phyloP scores from a whole-genome alignment of 495 filamentous ascomycete species.

The Lasiosphaeria miniovina region DNA sequence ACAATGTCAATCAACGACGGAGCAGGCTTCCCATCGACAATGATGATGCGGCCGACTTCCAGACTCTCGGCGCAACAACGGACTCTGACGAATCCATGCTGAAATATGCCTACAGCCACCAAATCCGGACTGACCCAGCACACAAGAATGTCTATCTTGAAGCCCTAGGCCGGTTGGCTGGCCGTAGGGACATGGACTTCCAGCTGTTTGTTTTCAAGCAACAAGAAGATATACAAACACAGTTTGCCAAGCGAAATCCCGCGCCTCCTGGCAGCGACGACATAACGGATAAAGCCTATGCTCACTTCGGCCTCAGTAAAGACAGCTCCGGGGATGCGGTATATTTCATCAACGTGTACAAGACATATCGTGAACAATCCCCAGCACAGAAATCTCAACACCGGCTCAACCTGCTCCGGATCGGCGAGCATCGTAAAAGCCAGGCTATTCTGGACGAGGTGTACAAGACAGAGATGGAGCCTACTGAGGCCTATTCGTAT shows the following conservation, averaged over 20 bases:
- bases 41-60: conserved; percentile 11
- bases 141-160: conserved; percentile 15
- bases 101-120: conserved; percentile 27
- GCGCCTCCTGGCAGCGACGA: not conserved
- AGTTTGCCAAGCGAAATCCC: not conserved
- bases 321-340: conserved; percentile 1
- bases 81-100: conserved; percentile 24
- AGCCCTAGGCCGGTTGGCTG: conserved; percentile 22
- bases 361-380: conserved; percentile 18
- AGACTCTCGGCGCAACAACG: conserved; percentile 19
- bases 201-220: conserved; percentile 25
- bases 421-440: conserved; percentile 21
- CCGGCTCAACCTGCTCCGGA: conserved; percentile 22
- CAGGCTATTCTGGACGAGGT: conserved; percentile 18
- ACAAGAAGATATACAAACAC: conserved; percentile 9
- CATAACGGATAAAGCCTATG: conserved; percentile 17
- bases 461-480: conserved; percentile 13
- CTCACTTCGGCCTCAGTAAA: conserved; percentile 19
- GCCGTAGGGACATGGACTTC: conserved; percentile 17
- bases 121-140: conserved; percentile 19
- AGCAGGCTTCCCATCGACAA: not conserved
- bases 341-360: conserved; percentile 24
- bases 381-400: conserved; percentile 22
- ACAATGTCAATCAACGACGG: conserved; percentile 4
- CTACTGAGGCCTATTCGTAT: conserved; percentile 21